Evolutionary conservation across 1,284 basidiomycete genomes (phyloP).

Genomic region (Mycena citricolor): DNA sequence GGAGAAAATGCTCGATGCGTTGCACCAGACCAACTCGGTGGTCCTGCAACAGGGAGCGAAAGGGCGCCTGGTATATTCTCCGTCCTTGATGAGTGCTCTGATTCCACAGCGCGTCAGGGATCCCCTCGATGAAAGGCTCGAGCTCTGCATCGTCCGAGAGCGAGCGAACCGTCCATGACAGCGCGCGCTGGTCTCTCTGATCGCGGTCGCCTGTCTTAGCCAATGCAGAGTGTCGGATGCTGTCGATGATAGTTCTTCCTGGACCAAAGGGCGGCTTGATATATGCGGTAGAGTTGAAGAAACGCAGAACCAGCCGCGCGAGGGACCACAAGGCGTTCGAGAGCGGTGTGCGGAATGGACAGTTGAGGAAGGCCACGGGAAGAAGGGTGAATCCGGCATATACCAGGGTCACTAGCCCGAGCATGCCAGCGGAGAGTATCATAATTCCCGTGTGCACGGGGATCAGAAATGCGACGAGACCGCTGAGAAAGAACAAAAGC

Average conservation of each 20-base stretch:
- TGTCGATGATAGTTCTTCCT: not conserved
- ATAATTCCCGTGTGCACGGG: constrained; percentile 4
- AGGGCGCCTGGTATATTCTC: too few relatives aligned
- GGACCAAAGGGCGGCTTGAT: too few relatives aligned
- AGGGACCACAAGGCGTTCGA: constrained; percentile 7
- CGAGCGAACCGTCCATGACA: constrained; percentile 6
- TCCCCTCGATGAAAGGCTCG: constrained; percentile 10
- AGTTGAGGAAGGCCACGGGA: not conserved
- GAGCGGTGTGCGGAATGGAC: constrained; percentile 12
- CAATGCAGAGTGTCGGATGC: constrained; percentile 2
- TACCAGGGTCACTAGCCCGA: not conserved
- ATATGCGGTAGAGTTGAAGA: too few relatives aligned
- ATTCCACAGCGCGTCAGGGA: constrained; percentile 7
- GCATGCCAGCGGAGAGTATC: not conserved
- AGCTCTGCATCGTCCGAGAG: constrained; percentile 5
- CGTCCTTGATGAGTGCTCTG: constrained; percentile 1
- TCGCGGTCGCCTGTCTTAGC: not conserved
- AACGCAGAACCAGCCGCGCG: too few relatives aligned
- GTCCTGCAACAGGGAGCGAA: not conserved
- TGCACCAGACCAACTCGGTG: not conserved
- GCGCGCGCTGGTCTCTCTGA: constrained; percentile 5
- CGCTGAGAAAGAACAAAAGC: constrained; percentile 13
- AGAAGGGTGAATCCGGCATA: constrained; percentile 6
- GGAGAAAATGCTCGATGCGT: not conserved
- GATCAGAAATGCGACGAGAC: constrained; percentile 9